Percentiles rank a stretch among this genome's conserved stretches.
phyloP scores from a whole-genome alignment of 2,329 filamentous ascomycete genomes.

The Rhynchosporium graminicola region DNA sequence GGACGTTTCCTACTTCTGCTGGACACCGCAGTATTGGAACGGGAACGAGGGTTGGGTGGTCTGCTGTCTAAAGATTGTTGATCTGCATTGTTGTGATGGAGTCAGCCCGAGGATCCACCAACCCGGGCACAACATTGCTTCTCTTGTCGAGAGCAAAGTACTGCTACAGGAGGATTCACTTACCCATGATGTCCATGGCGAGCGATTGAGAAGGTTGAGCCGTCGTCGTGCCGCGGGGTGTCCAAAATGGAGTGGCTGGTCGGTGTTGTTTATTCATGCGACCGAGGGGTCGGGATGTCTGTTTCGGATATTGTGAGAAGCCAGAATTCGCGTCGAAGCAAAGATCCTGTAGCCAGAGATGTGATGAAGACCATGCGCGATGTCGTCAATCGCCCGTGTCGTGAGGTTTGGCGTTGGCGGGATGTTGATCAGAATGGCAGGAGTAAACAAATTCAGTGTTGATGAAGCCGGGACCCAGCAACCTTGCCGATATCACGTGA shows the following conservation, averaged over 20 bases:
- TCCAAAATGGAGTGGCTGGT: conserved; percentile 29
- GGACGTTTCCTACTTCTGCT: conserved; percentile 46
- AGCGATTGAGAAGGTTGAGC: conserved; percentile 19
- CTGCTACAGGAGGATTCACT: conserved; percentile 22
- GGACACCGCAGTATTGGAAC: conserved; percentile 48
- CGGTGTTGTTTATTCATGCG: conserved; percentile 33
- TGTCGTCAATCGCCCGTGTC: conserved; percentile 17
- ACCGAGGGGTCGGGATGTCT: conserved; percentile 14
- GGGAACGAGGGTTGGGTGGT: conserved; percentile 45
- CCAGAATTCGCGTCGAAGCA: conserved; percentile 20
- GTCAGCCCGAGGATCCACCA: conserved; percentile 24
- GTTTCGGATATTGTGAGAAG: not conserved
- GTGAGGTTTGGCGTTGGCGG: conserved; percentile 12
- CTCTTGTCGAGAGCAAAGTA: conserved; percentile 8
- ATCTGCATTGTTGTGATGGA: conserved; percentile 30
- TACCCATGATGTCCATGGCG: conserved; percentile 35
- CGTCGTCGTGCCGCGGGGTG: conserved; percentile 18
- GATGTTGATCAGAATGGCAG: not conserved
- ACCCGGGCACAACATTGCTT: not conserved
- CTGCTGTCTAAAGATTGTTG: conserved; percentile 40
- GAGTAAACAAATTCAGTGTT: conserved; percentile 9
- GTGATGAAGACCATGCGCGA: conserved; percentile 2
- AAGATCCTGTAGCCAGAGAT: conserved; percentile 22
- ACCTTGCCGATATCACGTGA: not conserved
- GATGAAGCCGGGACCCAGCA: conserved; percentile 10